Evolutionary conservation across 192 early-diverging fungal genomes (phyloP).

Genomic region (Rhizophagus sp.): DNA sequence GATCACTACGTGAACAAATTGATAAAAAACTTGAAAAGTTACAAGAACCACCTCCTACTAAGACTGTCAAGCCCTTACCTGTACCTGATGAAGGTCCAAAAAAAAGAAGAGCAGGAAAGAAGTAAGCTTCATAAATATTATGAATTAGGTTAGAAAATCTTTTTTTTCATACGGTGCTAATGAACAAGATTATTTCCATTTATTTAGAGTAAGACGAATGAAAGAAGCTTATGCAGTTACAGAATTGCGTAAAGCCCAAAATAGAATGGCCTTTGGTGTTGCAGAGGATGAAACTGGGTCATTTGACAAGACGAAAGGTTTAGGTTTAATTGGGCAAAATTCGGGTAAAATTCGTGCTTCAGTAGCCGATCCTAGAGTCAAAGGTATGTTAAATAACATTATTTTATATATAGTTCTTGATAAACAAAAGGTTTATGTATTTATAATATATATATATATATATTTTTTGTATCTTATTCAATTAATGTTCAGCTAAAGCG

Average conservation of each 20-base stretch:
- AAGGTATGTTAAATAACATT: constrained; percentile 51
- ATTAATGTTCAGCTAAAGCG: constrained; percentile 45
- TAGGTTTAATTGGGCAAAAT: constrained; percentile 82
- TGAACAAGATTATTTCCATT: not conserved
- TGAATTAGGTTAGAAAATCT: not conserved
- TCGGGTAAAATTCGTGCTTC: constrained; percentile 78
- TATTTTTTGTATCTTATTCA: constrained; percentile 32
- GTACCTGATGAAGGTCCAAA: constrained; percentile 90
- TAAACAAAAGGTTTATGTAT: not conserved
- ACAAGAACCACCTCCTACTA: constrained; percentile 81
- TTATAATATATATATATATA: no score
- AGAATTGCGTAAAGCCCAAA: constrained; percentile 87
- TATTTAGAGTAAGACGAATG: constrained; percentile 66
- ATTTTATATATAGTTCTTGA: not conserved
- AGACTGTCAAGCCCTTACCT: constrained; percentile 86
- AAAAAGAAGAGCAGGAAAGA: constrained; percentile 85
- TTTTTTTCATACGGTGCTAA: no score
- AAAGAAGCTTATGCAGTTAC: constrained; percentile 84
- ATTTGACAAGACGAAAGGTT: constrained; percentile 82
- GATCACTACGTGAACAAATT: constrained; percentile 73
- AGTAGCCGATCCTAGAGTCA: constrained; percentile 64
- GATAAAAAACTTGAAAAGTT: constrained; percentile 86
- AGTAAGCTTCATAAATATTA: constrained; percentile 39
- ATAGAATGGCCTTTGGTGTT: constrained; percentile 89
- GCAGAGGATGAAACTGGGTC: constrained; percentile 87